Base-by-base conservation (phyloP, 2,329 filamentous ascomycete species). In the Ophidiomyces ophidiicola region DNA sequence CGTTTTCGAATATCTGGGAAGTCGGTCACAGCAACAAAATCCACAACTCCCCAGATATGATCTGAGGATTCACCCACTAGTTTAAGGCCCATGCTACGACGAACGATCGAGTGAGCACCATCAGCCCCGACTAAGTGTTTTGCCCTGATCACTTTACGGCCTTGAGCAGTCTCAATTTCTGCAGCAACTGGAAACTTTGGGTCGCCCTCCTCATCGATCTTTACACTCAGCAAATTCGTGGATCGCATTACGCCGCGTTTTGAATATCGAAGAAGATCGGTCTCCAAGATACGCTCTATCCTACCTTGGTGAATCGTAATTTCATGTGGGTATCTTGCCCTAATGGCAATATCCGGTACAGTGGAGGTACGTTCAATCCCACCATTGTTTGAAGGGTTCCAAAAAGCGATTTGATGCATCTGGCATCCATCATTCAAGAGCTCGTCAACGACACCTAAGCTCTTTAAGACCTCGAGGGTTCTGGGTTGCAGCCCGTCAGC, bases 1-100 rank as follows among this genome's bases (percentile, higher is more conserved):
- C 82, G 80, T 69, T 80, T 79, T 68, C 82, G 79, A 50, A 86
- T 82, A 53, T 88, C 81, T 0, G 81, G 80, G 47, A 85, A 85
- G 50, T 83, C 70, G 0, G 80, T 84, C 52, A 74, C 68, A 15
- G 82, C 75, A 2, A 83, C 76, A 23, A 80, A 71, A 50, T 85
- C 80, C 64, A 84, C 80, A 12, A 84, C 80, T 30, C 79, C 79
- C 80, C 80, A 85, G 18, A 84, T 76, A 53, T 82, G 68, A 32
- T 78, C 69, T 40, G 78, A 78, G 11, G 78, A 78, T 51, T 83
- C 79, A 44, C 78, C 82, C 24, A 74, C 70, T 18, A 84, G 63
- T 21, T 52, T 50, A 5, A 66, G 45, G 1, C 56, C 58, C 53
- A 66, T 57, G 49, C 75, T 68, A 30, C 76, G 66, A 30, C 80